phyloP scores from a whole-genome alignment of 2,329 filamentous ascomycete genomes.

The Venturiaceae sp. region DNA sequence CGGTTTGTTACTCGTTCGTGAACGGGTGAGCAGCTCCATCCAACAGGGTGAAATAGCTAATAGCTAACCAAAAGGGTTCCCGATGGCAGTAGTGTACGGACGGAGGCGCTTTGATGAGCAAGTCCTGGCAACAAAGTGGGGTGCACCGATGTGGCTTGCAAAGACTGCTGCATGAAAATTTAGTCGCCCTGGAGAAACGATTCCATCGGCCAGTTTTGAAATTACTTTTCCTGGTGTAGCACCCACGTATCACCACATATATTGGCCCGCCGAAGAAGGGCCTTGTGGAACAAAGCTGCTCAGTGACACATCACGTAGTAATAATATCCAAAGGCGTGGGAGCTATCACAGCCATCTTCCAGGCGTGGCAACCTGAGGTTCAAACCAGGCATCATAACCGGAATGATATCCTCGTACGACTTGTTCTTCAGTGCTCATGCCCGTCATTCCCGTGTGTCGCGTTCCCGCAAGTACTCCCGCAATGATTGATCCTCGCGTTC shows the following conservation, averaged over 20 bases:
- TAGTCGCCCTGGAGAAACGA: background rate
- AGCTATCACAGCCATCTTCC: background rate
- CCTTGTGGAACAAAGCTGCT: background rate
- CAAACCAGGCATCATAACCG: background rate
- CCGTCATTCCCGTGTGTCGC: background rate
- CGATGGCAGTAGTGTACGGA: background rate
- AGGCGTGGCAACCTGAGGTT: background rate
- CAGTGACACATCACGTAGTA: background rate
- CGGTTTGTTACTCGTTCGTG: background rate
- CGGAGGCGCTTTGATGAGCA: background rate
- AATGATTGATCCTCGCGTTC: background rate
- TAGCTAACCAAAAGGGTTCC: background rate
- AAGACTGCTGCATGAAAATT: background rate
- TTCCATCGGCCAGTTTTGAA: background rate
- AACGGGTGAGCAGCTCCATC: background rate
- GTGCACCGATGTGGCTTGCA: background rate
- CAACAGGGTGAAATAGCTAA: too few relatives aligned
- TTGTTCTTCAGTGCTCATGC: background rate
- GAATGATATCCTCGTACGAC: background rate
- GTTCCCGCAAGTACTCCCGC: background rate
- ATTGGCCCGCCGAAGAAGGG: background rate
- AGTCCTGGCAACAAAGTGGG: conserved; percentile 2
- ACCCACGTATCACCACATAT: background rate
- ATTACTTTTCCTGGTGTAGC: background rate
- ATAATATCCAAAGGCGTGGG: background rate